Evolutionary conservation across 2,329 filamentous ascomycete species (phyloP), one percentile per base, ranked within the genome.

Genomic region (Colletotrichum shisoi): DNA sequence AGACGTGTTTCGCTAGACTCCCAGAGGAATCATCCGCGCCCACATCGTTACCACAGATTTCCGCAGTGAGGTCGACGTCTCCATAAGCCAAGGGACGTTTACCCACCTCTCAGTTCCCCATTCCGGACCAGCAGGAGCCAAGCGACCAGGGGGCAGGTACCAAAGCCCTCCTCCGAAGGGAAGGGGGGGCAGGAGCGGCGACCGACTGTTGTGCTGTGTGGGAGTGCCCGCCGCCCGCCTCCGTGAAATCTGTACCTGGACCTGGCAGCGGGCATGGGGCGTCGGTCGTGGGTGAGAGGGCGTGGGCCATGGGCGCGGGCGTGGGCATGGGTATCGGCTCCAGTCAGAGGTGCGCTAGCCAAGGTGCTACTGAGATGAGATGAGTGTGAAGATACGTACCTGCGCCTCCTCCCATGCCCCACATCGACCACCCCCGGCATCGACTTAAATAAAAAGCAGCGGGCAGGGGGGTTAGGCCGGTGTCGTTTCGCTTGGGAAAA

Each of bases 401-500:
- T 40, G 42, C 40, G 34, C 39, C 48, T 58, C 62, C 51, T 42
- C 42, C 56, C 46, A 39, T 63, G 48, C 62, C 46, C 45, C 46
- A 53, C 62, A 64, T 60, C 40, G n/a, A 49, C 12, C 40, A 31
- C 27, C 57, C 62, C 62, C 62, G 48, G 62, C 57, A 62, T 54
- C 52, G 52, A 56, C 60, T 49, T 54, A 48, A 60, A 60, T 64
- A 64, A 64, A 64, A 64, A 64, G 46, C 59, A 44, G n/a, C 17
- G 51, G 48, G 40, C 59, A 53, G 51, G 59, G 31, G 59, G 57
- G 59, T 39, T 51, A 48, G 60, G 52, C 31, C 48, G 62, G 63
- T 63, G 53, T 67, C 53, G 63, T 67, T 67, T 67, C 63, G 63
- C 63, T 63, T 57, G 59, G 31, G 48, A 63, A 45, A 39, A 46